Evolutionary conservation across 352 stramenopile genomes (phyloP).

Genomic region (Phytopythium aichiense): DNA sequence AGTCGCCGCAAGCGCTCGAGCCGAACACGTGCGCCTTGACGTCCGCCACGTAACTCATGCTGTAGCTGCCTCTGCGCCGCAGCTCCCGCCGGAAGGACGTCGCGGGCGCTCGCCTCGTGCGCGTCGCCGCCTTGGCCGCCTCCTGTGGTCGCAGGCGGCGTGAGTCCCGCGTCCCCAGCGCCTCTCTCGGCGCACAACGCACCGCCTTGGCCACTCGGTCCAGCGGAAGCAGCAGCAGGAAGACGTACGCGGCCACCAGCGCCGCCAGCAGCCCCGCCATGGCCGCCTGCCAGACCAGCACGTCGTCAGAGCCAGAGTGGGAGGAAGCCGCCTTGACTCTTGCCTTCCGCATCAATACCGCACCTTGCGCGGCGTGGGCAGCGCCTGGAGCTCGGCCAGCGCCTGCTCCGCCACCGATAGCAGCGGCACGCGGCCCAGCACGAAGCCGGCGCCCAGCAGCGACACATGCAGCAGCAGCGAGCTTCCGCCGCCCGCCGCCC

Average conservation of each 20-base stretch:
- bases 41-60: conserved; percentile 86
- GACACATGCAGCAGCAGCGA: conserved; percentile 63
- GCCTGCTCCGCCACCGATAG: conserved; percentile 39
- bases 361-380: conserved; percentile 52
- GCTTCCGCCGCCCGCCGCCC: conserved; percentile 5
- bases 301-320: not conserved
- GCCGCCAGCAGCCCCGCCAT: conserved; percentile 35
- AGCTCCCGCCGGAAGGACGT: conserved; percentile 82
- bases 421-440: conserved; percentile 53
- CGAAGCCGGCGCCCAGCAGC: conserved; percentile 57
- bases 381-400: conserved; percentile 38
- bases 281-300: conserved; percentile 18
- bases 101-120: conserved; percentile 10
- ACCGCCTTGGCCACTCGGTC: conserved; percentile 42
- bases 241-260: conserved; percentile 57
- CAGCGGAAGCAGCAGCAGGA: conserved; percentile 56
- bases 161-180: not conserved
- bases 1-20: conserved; percentile 26
- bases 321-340: not conserved
- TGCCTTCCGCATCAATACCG: not conserved
- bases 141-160: conserved; percentile 19
- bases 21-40: conserved; percentile 85
- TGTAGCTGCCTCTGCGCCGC: conserved; percentile 80
- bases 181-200: not conserved
- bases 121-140: conserved; percentile 10